These are phyloP conservation scores for Mortierella antarctica DNA, from an alignment of 192 early-diverging fungal species.

Conservation along the genomic window DNA sequence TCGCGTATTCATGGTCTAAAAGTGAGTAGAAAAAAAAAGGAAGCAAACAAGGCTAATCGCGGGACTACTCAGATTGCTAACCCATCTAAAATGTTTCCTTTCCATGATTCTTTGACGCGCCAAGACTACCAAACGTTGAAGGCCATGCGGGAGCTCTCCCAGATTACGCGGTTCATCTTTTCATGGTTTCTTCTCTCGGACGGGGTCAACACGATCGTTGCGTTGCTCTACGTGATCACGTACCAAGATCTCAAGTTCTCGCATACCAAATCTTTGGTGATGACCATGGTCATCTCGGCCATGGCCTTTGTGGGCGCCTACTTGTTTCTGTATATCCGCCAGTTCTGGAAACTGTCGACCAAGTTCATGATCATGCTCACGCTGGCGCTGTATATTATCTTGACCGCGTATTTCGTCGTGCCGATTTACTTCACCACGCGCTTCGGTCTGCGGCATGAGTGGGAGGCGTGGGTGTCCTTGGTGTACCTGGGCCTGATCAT, in stretches of 20 bases:
- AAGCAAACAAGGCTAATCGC: background rate
- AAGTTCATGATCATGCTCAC: conserved; percentile 61
- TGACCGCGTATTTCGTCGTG: conserved; percentile 65
- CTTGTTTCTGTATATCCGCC: conserved; percentile 61
- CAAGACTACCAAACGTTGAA: conserved; percentile 53
- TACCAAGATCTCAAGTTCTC: conserved; percentile 63
- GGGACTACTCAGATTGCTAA: background rate
- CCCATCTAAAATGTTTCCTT: no score
- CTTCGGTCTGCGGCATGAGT: conserved; percentile 55
- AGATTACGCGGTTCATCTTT: conserved; percentile 66
- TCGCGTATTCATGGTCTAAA: conserved; percentile 52
- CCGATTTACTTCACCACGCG: conserved; percentile 47
- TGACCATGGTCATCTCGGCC: conserved; percentile 58
- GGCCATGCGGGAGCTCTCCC: conserved; percentile 55
- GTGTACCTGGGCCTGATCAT: conserved; percentile 58
- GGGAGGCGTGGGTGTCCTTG: conserved; percentile 38
- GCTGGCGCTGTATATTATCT: conserved; percentile 41
- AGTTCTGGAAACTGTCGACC: conserved; percentile 49
- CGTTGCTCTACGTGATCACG: conserved; percentile 68
- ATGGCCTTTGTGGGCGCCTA: conserved; percentile 61
- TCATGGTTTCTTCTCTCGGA: conserved; percentile 79
- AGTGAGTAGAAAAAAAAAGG: conserved; percentile 13
- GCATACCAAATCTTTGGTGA: conserved; percentile 58
- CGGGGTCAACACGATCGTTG: conserved; percentile 59
- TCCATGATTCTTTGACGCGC: background rate